These are phyloP conservation scores for Melampsora americana DNA, from an alignment of 1,284 basidiomycete species.

Conservation along the genomic window DNA sequence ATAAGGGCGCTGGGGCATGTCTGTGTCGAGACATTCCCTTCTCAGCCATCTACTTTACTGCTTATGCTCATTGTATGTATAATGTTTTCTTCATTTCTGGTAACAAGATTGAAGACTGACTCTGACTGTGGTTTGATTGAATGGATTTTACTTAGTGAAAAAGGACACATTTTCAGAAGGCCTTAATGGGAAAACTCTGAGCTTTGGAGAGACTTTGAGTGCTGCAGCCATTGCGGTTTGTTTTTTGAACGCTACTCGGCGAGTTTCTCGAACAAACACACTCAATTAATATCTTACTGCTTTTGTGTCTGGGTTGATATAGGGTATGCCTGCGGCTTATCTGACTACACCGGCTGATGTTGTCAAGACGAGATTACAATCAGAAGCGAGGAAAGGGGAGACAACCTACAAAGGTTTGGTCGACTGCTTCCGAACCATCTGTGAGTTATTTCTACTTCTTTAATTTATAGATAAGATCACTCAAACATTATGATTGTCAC, in stretches of 20 bases:
- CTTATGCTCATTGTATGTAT: conserved; percentile 64
- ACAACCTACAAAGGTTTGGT: conserved; percentile 84
- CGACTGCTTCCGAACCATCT: conserved; percentile 87
- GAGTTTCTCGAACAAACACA: no score
- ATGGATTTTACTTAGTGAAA: conserved; percentile 58
- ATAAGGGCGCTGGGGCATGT: conserved; percentile 84
- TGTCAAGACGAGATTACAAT: conserved; percentile 96
- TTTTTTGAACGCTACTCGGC: conserved; percentile 52
- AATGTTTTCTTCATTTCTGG: not conserved
- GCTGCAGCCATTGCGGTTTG: conserved; percentile 63
- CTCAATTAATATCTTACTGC: conserved; percentile 44
- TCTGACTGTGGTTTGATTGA: not conserved
- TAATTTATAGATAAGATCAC: not conserved
- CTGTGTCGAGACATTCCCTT: conserved; percentile 86
- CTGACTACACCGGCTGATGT: conserved; percentile 67
- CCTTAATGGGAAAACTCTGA: conserved; percentile 86
- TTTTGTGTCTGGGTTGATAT: conserved; percentile 39
- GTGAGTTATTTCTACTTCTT: conserved; percentile 56
- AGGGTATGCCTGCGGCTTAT: conserved; percentile 48
- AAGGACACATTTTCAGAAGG: conserved; percentile 93
- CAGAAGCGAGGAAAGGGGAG: conserved; percentile 89
- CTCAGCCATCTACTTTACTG: conserved; percentile 57
- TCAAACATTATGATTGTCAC: conserved; percentile 5
- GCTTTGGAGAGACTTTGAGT: conserved; percentile 82
- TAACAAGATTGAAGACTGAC: not conserved